Evolutionary conservation across 805 yeast genomes (phyloP).

Genomic region (Metschnikowia drakensbergensis): DNA sequence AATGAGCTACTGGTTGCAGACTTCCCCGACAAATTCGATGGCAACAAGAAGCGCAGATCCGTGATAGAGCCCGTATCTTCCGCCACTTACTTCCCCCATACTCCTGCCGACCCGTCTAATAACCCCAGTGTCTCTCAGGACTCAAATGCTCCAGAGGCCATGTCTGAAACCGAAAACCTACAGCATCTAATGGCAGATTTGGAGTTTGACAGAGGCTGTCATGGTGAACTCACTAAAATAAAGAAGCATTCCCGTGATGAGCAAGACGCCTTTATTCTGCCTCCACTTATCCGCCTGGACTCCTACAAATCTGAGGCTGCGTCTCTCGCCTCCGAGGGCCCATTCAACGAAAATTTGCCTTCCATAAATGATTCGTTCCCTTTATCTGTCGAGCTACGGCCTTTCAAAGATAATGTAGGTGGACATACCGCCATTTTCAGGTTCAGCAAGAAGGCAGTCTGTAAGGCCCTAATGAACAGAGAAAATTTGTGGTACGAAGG

Average conservation of each 20-base stretch:
- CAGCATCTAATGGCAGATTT: slow-evolving; percentile 49
- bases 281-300: slow-evolving; percentile 1
- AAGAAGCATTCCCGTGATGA: slow-evolving; percentile 14
- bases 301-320: background rate
- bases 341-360: background rate
- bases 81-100: slow-evolving; percentile 70
- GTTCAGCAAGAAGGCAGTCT: slow-evolving; percentile 86
- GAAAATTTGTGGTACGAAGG: slow-evolving; percentile 92
- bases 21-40: background rate
- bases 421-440: slow-evolving; percentile 97
- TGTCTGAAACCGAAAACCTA: slow-evolving; percentile 18
- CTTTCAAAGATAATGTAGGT: slow-evolving; percentile 92
- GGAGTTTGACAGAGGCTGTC: slow-evolving; percentile 40
- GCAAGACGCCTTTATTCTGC: slow-evolving; percentile 1
- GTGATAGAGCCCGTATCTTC: slow-evolving; percentile 58
- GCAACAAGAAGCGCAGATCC: slow-evolving; percentile 5
- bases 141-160: slow-evolving; percentile 2
- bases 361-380: slow-evolving; percentile 37
- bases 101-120: slow-evolving; percentile 26
- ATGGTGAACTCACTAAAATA: slow-evolving; percentile 30
- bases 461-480: slow-evolving; percentile 85
- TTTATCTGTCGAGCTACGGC: slow-evolving; percentile 82
- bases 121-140: background rate
- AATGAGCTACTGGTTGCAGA: slow-evolving; percentile 6
- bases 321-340: background rate